Percentiles rank a stretch among this genome's conserved stretches.
Conservation (phyloP, 192 early-diverging fungal species). For the Dissophora globulifera region DNA sequence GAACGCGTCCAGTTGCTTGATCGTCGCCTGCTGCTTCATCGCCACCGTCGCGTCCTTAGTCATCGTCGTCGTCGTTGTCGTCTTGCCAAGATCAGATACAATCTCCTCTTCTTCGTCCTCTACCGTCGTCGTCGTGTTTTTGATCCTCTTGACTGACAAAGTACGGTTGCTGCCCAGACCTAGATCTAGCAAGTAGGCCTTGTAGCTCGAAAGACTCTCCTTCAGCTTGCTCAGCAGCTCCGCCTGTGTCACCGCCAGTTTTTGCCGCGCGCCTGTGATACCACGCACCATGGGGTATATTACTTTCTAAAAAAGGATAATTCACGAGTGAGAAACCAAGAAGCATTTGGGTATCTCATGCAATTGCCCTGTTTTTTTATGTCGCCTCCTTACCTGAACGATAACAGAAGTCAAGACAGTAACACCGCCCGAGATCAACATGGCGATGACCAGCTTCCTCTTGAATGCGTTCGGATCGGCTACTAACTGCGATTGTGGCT, state of each 20-base stretch:
- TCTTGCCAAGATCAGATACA: not conserved
- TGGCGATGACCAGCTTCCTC: constrained; percentile 40
- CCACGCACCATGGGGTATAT: constrained; percentile 50
- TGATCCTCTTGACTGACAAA: constrained; percentile 21
- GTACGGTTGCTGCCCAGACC: constrained; percentile 41
- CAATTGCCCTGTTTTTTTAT: not conserved
- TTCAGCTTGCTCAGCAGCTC: constrained; percentile 33
- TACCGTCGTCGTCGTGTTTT: constrained; percentile 23
- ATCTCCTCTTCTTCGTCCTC: constrained; percentile 26
- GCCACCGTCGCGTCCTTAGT: not conserved
- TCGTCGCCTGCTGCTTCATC: constrained; percentile 10
- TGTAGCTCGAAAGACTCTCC: constrained; percentile 30
- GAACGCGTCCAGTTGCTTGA: constrained; percentile 40
- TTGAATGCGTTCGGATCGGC: constrained; percentile 49
- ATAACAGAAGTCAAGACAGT: constrained; percentile 27
- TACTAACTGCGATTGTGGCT: constrained; percentile 5
- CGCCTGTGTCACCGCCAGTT: constrained; percentile 29
- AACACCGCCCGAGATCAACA: constrained; percentile 46
- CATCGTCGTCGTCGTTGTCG: not conserved
- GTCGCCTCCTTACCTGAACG: constrained; percentile 29
- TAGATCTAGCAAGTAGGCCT: constrained; percentile 28
- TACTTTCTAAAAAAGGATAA: constrained; percentile 44
- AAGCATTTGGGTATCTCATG: too few species aligned
- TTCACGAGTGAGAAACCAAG: too few species aligned
- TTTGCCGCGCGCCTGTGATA: constrained; percentile 40